These are phyloP conservation scores for Boletales sp. DNA, from an alignment of 768 basidiomycete species.

Conservation along the genomic window DNA sequence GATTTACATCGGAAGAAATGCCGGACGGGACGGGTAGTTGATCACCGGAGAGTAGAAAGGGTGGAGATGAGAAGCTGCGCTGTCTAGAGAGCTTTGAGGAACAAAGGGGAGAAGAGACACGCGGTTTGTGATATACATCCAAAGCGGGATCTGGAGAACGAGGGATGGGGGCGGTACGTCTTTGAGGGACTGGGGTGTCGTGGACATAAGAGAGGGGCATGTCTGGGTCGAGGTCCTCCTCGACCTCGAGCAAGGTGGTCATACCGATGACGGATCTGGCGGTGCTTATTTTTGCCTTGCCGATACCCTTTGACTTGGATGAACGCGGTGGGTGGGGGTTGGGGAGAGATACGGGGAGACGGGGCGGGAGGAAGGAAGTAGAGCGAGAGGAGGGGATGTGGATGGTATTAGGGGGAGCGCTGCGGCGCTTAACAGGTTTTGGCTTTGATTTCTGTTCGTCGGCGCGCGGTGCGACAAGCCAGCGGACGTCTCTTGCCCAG, in stretches of 20 bases:
- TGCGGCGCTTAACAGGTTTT: conserved; percentile 20
- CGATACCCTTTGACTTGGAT: conserved; percentile 24
- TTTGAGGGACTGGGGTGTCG: conserved; percentile 13
- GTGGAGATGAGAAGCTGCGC: conserved; percentile 31
- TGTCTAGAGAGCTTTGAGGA: conserved; percentile 23
- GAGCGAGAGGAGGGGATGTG: conserved; percentile 19
- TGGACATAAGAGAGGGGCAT: neutral
- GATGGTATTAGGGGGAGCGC: conserved; percentile 8
- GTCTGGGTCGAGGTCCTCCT: conserved; percentile 39
- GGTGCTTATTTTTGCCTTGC: conserved; percentile 30
- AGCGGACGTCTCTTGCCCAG: conserved; percentile 67
- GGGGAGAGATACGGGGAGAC: conserved; percentile 5
- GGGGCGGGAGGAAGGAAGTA: conserved; percentile 19
- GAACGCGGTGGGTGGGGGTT: conserved; percentile 17
- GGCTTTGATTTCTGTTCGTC: conserved; percentile 14
- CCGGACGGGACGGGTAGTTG: conserved; percentile 3
- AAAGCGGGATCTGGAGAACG: conserved; percentile 8
- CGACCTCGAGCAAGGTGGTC: conserved; percentile 51
- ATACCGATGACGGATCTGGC: conserved; percentile 50
- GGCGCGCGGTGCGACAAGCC: conserved; percentile 45
- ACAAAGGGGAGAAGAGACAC: conserved; percentile 23
- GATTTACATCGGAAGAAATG: neutral
- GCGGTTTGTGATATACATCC: conserved; percentile 15
- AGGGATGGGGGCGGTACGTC: conserved; percentile 12
- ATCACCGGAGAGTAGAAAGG: conserved; percentile 7